Evolutionary conservation across 805 yeast genomes (phyloP).

Genomic region (Saccharomycodes ludwigii): DNA sequence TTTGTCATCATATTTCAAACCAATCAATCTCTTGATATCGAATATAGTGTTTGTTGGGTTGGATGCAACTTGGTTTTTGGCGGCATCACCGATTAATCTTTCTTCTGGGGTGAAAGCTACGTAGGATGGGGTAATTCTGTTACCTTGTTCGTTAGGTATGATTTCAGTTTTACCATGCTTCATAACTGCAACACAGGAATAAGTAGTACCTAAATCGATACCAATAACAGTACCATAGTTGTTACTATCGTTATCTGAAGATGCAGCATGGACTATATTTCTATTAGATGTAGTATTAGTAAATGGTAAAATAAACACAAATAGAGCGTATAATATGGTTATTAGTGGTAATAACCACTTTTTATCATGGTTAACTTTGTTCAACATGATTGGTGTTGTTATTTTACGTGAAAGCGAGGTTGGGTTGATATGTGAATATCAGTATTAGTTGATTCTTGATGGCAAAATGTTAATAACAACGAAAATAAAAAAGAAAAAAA

Average conservation of each 20-base stretch:
- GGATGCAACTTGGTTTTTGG: conserved; percentile 88
- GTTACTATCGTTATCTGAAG: conserved; percentile 27
- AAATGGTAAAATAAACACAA: conserved; percentile 20
- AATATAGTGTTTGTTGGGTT: conserved; percentile 80
- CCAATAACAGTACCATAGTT: conserved; percentile 66
- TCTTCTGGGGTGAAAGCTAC: conserved; percentile 89
- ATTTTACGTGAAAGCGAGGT: no score
- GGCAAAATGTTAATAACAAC: no score
- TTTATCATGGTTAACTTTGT: no score
- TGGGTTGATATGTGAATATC: no score
- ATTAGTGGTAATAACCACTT: no score
- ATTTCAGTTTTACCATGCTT: conserved; percentile 81
- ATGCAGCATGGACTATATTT: conserved; percentile 8
- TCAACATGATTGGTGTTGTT: no score
- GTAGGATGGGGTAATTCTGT: conserved; percentile 91
- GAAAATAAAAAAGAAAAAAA: no score
- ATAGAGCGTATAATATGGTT: conserved; percentile 21
- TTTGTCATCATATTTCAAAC: conserved; percentile 64
- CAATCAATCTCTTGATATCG: conserved; percentile 86
- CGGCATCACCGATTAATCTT: conserved; percentile 92
- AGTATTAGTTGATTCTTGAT: no score
- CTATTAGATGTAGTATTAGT: neutral
- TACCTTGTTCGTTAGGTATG: conserved; percentile 92
- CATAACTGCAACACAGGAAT: conserved; percentile 91
- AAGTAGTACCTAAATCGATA: conserved; percentile 95